Percentiles rank a stretch among this genome's conserved stretches.
Evolutionary conservation across 345 rosid genomes (phyloP).

Genomic region (Atalantia buxifolia): DNA sequence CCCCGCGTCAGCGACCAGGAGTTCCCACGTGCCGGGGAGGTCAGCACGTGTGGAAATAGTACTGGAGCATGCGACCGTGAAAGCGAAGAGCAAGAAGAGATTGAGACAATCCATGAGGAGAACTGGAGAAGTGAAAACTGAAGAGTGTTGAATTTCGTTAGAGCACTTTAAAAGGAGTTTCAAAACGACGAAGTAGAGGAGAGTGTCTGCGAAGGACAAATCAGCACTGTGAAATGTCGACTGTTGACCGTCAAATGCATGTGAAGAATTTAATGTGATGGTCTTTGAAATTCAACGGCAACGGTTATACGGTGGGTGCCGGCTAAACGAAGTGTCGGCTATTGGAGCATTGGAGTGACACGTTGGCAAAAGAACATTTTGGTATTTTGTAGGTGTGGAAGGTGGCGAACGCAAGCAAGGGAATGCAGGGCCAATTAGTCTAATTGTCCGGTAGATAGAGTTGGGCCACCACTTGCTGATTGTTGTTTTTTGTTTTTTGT

Average conservation of each 20-base stretch:
- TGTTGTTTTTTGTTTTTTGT: too few species aligned
- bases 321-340: constrained; percentile 2
- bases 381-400: not conserved
- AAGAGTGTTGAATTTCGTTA: not conserved
- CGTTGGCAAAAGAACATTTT: not conserved
- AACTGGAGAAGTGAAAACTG: not conserved
- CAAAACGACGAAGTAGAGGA: not conserved
- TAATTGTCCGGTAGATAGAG: not conserved
- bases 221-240: not conserved
- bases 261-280: not conserved
- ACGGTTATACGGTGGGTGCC: constrained; percentile 10
- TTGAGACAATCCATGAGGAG: constrained; percentile 16
- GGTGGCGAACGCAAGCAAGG: not conserved
- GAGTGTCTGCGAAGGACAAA: not conserved
- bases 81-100: constrained; percentile 2
- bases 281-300: not conserved
- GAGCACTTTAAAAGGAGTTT: not conserved
- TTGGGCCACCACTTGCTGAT: not conserved
- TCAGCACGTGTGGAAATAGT: constrained; percentile 27
- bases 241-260: not conserved
- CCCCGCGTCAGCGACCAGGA: constrained; percentile 65
- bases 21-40: constrained; percentile 87
- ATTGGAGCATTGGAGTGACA: not conserved
- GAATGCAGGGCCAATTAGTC: not conserved
- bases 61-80: not conserved